A percentile compares a stretch with the other conserved stretches of the same genome.
Evolutionary conservation across 495 filamentous ascomycete species (phyloP).

Genomic region (Aspergillus incahuasiensis): DNA sequence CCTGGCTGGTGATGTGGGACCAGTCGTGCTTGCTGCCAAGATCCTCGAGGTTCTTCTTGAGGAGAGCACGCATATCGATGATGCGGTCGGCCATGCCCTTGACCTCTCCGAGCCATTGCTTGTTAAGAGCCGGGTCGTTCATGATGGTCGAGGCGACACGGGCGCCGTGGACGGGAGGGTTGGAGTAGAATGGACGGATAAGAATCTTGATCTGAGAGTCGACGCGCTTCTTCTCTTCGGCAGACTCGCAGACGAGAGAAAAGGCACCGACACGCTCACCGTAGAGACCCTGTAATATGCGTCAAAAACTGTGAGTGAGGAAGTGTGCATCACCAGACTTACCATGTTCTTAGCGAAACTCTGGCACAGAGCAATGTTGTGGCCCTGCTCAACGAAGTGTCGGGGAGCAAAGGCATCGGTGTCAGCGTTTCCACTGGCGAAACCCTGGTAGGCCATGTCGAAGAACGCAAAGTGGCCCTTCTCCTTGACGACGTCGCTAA

Average conservation of each 20-base stretch:
- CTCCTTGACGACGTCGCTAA: slow-evolving; percentile 83
- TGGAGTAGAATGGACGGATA: slow-evolving; percentile 95
- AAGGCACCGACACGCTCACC: slow-evolving; percentile 98
- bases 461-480: slow-evolving; percentile 94
- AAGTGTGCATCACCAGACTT: slow-evolving; percentile 11
- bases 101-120: slow-evolving; percentile 94
- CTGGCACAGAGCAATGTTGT: slow-evolving; percentile 84
- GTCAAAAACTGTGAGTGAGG: background rate
- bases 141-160: slow-evolving; percentile 91
- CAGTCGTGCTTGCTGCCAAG: slow-evolving; percentile 94
- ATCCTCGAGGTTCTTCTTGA: slow-evolving; percentile 90
- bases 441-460: slow-evolving; percentile 99
- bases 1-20: slow-evolving; percentile 94
- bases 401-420: slow-evolving; percentile 88
- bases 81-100: slow-evolving; percentile 99
- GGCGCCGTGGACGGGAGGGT: slow-evolving; percentile 93
- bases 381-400: slow-evolving; percentile 88
- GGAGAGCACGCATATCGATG: slow-evolving; percentile 91
- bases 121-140: slow-evolving; percentile 78
- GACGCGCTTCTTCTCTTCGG: slow-evolving; percentile 91
- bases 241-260: slow-evolving; percentile 77
- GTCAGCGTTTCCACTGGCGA: slow-evolving; percentile 88
- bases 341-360: slow-evolving; percentile 99
- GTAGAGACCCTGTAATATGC: slow-evolving; percentile 69
- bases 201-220: slow-evolving; percentile 99